A percentile compares a stretch with the other conserved stretches of the same genome.
phyloP scores from a whole-genome alignment of 169 alveolate genomes.

The Amoebophrya sp. region DNA sequence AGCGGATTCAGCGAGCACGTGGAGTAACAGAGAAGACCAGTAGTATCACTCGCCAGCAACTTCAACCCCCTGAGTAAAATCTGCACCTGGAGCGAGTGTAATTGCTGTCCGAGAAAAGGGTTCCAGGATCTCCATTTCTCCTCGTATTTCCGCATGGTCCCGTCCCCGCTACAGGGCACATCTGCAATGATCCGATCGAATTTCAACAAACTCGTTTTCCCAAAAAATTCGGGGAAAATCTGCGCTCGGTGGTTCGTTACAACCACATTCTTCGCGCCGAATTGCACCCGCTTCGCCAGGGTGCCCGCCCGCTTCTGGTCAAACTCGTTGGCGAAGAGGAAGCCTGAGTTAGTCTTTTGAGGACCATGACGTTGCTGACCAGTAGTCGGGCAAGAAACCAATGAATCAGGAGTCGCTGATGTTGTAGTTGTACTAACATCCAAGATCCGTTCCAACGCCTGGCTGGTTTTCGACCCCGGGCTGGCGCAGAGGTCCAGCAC shows the following conservation, averaged over 20 bases:
- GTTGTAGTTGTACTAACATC: too few relatives aligned
- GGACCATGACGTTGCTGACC: too few relatives aligned
- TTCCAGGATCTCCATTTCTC: constrained; percentile 31
- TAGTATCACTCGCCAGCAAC: constrained; percentile 70
- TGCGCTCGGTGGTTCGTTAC: constrained; percentile 82
- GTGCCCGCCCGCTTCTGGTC: neutral
- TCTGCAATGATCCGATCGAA: constrained; percentile 67
- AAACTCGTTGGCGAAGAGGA: neutral
- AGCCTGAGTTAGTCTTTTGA: neutral
- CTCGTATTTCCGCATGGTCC: constrained; percentile 77
- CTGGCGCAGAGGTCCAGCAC: constrained; percentile 70
- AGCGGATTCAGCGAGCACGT: constrained; percentile 90
- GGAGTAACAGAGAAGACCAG: constrained; percentile 81
- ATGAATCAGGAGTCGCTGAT: too few relatives aligned
- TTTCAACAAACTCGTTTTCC: neutral
- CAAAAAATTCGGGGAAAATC: constrained; percentile 62
- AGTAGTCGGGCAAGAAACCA: neutral
- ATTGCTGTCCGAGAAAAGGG: constrained; percentile 31
- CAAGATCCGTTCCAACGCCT: constrained; percentile 58
- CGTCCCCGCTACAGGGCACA: constrained; percentile 94
- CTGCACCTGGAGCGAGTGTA: constrained; percentile 49
- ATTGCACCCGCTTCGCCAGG: neutral
- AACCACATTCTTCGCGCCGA: constrained; percentile 34
- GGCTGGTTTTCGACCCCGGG: constrained; percentile 79
- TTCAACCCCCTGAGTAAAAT: constrained; percentile 65